A percentile compares a stretch with the other conserved stretches of the same genome.
phyloP scores from a whole-genome alignment of 2,329 filamentous ascomycete genomes.

The Scedosporium boydii region DNA sequence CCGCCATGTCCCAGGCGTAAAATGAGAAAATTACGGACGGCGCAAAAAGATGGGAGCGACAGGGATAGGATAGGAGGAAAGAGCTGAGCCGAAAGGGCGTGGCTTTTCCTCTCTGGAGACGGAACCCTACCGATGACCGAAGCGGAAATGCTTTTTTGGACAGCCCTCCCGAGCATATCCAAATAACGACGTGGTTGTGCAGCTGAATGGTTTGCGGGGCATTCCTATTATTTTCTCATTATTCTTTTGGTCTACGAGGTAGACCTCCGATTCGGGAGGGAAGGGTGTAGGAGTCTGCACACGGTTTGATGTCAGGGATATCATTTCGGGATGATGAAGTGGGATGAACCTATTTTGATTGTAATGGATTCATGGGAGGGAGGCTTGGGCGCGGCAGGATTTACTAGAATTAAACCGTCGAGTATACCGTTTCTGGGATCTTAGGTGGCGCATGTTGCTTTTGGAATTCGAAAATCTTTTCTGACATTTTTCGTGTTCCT shows the following conservation, averaged over 20 bases:
- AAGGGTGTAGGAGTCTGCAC: not conserved
- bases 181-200: no score
- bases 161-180: no score
- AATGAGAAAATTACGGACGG: not conserved
- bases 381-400: not conserved
- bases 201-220: not conserved
- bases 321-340: not conserved
- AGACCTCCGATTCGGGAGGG: not conserved
- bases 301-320: not conserved
- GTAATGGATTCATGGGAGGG: not conserved
- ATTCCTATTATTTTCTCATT: not conserved
- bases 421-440: not conserved
- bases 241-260: not conserved
- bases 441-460: not conserved
- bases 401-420: not conserved
- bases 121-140: no score
- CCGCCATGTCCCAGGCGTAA: not conserved
- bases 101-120: no score
- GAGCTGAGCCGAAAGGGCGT: no score
- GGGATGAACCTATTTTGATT: not conserved
- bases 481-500: not conserved
- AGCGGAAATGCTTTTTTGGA: no score
- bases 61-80: not conserved
- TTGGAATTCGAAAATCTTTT: not conserved
- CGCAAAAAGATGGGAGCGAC: not conserved